These are phyloP conservation scores for Quercus rubra DNA, from an alignment of 306 rosid species.

Conservation along the genomic window DNA sequence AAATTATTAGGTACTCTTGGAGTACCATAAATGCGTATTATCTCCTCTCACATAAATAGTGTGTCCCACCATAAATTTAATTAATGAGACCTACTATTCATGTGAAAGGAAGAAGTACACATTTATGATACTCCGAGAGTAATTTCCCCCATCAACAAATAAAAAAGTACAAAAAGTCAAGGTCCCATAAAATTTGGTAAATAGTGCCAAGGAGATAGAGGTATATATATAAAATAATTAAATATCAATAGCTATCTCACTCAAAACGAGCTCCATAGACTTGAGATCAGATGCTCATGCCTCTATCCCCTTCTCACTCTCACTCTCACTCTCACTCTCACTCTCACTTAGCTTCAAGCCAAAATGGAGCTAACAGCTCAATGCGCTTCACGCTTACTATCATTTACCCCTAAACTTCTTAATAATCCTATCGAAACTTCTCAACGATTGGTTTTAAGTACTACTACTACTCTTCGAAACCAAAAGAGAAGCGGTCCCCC, in stretches of 20 bases:
- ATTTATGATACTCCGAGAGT: too few species aligned
- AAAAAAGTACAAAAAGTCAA: too few species aligned
- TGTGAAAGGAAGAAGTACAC: too few species aligned
- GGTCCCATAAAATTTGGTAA: too few species aligned
- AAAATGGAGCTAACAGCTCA: slow-evolving; percentile 21
- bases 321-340: neutral
- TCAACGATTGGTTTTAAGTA: neutral
- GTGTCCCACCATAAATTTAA: too few species aligned
- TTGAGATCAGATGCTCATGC: neutral
- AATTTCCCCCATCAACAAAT: too few species aligned
- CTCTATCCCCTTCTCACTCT: neutral
- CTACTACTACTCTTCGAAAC: neutral
- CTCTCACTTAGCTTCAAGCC: neutral
- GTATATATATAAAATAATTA: neutral
- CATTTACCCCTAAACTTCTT: slow-evolving; percentile 4
- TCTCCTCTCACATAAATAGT: too few species aligned
- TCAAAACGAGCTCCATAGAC: neutral
- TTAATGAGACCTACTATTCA: too few species aligned
- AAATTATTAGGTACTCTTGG: too few species aligned
- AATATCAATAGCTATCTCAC: neutral
- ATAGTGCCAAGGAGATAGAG: too few species aligned
- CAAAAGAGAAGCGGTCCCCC: neutral
- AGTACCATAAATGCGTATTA: too few species aligned
- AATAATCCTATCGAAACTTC: neutral
- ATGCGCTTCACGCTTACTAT: neutral